A percentile compares a stretch with the other conserved stretches of the same genome.
Conservation (phyloP, 2,329 filamentous ascomycete species). For the Pyrenophora graminea region DNA sequence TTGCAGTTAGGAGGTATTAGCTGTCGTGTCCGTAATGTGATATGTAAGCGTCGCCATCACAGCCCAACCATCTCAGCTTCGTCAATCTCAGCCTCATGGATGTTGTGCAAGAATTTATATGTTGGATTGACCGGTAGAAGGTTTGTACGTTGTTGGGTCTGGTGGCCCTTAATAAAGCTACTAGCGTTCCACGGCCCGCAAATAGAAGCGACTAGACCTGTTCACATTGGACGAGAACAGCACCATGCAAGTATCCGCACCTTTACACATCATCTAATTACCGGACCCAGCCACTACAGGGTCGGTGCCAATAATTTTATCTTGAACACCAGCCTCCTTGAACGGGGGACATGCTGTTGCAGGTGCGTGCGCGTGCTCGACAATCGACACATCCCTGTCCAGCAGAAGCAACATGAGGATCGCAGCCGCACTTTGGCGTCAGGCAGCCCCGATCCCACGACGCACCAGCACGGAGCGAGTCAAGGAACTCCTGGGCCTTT, state of each 20-base stretch:
- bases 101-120: not conserved
- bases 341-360: not conserved
- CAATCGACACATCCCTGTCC: not conserved
- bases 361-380: not conserved
- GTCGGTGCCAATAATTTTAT: too few species aligned
- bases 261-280: too few species aligned
- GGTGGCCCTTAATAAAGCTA: not conserved
- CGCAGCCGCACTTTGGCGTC: not conserved
- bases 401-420: constrained; percentile 3
- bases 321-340: not conserved
- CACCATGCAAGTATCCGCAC: too few species aligned
- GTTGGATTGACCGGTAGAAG: too few species aligned
- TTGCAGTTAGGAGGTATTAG: not conserved
- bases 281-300: too few species aligned
- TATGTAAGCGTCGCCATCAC: not conserved
- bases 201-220: too few species aligned
- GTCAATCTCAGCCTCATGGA: not conserved
- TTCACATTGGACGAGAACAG: too few species aligned
- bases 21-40: not conserved
- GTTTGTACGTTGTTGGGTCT: not conserved
- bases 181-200: not conserved
- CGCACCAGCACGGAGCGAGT: not conserved
- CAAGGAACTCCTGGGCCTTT: constrained; percentile 2
- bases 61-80: too few species aligned
- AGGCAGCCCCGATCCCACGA: not conserved